Evolutionary conservation across 1,284 basidiomycete genomes (phyloP).

Genomic region (Moniliophthora roreri): DNA sequence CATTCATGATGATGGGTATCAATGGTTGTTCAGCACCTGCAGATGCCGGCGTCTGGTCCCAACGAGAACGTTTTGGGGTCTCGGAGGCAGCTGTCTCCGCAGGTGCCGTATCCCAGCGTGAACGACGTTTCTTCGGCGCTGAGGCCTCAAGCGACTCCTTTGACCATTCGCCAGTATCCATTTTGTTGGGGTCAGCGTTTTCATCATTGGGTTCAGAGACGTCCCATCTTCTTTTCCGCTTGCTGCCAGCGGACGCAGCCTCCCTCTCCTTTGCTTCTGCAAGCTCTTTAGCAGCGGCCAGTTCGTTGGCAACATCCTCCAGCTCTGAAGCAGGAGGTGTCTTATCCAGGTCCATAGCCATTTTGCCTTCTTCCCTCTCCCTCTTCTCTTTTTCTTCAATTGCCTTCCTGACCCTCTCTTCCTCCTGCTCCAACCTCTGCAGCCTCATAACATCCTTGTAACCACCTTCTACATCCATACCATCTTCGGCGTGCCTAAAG

Average conservation of each 20-base stretch:
- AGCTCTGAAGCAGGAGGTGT: conserved; percentile 82
- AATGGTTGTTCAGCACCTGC: conserved; percentile 53
- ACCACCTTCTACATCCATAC: conserved; percentile 74
- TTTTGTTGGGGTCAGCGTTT: conserved; percentile 58
- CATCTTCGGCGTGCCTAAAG: conserved; percentile 65
- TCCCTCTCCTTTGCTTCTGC: conserved; percentile 31
- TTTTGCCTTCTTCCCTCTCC: conserved; percentile 78
- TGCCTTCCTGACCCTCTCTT: conserved; percentile 79
- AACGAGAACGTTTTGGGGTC: conserved; percentile 84
- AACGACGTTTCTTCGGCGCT: conserved; percentile 87
- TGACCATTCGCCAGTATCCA: conserved; percentile 66
- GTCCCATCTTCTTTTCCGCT: conserved; percentile 90
- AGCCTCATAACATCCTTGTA: conserved; percentile 98
- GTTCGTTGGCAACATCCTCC: conserved; percentile 65
- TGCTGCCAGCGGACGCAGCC: conserved; percentile 42
- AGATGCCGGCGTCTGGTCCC: conserved; percentile 85
- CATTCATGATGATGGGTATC: conserved; percentile 83
- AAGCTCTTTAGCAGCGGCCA: conserved; percentile 57
- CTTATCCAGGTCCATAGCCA: conserved; percentile 84
- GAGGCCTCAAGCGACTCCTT: conserved; percentile 70
- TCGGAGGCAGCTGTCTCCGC: conserved; percentile 58
- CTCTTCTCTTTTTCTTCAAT: conserved; percentile 87
- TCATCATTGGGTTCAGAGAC: conserved; percentile 62
- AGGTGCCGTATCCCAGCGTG: conserved; percentile 92
- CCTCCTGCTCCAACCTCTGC: conserved; percentile 91